Percentiles rank a stretch among this genome's conserved stretches.
Conservation (phyloP, 1,284 basidiomycete genomes). For the Kwoniella shivajii region DNA sequence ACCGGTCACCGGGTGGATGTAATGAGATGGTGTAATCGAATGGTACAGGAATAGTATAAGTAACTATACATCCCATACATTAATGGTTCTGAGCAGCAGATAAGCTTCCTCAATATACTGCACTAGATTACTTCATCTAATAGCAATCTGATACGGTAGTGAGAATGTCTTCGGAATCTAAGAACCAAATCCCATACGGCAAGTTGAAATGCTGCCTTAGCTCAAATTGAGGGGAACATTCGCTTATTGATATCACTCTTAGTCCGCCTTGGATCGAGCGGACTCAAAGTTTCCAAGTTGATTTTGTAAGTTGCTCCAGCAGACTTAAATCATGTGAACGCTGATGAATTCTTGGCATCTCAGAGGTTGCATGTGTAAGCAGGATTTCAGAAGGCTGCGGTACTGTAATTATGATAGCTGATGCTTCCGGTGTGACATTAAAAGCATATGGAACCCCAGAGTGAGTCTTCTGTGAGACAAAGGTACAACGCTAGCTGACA, state of each 20-base stretch:
- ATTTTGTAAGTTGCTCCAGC: constrained; percentile 36
- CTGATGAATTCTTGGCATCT: background rate
- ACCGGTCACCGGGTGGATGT: background rate
- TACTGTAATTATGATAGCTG: background rate
- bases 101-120: no score
- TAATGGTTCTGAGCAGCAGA: no score
- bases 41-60: no score
- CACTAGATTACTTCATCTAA: background rate
- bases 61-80: no score
- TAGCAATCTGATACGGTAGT: background rate
- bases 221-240: background rate
- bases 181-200: constrained; percentile 14
- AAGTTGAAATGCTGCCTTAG: background rate
- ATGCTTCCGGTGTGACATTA: background rate
- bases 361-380: constrained; percentile 28
- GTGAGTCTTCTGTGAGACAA: background rate
- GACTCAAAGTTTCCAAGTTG: constrained; percentile 46
- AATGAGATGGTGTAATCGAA: background rate
- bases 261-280: constrained; percentile 44
- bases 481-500: background rate
- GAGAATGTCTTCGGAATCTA: constrained; percentile 1
- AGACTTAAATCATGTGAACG: background rate
- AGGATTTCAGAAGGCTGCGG: no score
- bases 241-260: background rate
- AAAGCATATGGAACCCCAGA: constrained; percentile 15